Base-by-base conservation (phyloP, 345 rosid species). In the Trapa bicornis region DNA sequence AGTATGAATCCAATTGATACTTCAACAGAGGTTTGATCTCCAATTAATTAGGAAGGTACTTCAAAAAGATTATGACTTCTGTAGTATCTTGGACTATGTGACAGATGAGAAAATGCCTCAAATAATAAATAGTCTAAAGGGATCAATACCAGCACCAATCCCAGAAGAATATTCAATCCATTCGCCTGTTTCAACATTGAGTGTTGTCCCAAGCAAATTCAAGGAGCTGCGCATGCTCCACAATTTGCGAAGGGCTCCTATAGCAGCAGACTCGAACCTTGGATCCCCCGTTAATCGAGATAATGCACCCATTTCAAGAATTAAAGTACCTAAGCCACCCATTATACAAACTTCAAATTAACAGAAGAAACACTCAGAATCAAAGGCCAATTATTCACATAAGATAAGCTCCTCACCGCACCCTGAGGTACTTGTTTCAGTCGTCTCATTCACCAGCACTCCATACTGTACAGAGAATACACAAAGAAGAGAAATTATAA, bases 141-240 rank as follows among this genome's bases (percentile, higher is more conserved):
- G 36, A 61, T 76, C 73, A 48, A 70, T 84, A 93, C 98, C 98
- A 73, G 98, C 98, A 47, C 98, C 98, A 65, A 90, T 93, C 56
- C 97, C 92, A 73, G 98, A 80, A 35, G 98, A 93, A 75, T 80
- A 80, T 80, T 88, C 97, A 65, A 88, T 85, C 96, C 98, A 93
- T 74, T 88, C 82, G 70, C 97, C 97, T 48, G 85, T 87, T 73
- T 57, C 74, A 66, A 93, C 88, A 76, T 93, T 90, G 37, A 93
- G 71, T 56, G 97, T 90, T 39, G 97, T 90, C 75, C 98, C 98
- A 14, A 93, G 74, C 63, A 93, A 80, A 76, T 93, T 85, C 74
- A 90, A 77, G 37, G 97, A 82, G 79, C 98, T 93, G 6, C 94
- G 87, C 98, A 93, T 93, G 75, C 92, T 88, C 97, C 97, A 93